Evolutionary conservation across 2,329 filamentous ascomycete genomes (phyloP), one percentile per base, ranked within the genome.

Genomic region (Aspergillus cejpii): DNA sequence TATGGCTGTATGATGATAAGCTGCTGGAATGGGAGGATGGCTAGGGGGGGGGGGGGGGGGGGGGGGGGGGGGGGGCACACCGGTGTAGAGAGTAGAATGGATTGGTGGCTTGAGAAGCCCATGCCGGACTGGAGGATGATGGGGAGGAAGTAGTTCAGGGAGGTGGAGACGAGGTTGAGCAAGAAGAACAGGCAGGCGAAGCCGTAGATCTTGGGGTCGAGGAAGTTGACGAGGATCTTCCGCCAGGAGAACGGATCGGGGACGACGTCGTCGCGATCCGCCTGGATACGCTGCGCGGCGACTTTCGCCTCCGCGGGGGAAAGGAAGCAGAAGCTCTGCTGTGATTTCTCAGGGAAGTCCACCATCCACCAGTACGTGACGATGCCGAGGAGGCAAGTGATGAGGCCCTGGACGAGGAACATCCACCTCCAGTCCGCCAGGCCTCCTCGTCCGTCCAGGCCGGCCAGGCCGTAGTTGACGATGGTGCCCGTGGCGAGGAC

Each of bases 361-460:
- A 84, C 71, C 67, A 85, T 84, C 81, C 81, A 85, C 72, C 80
- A 83, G 56, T 80, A 84, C 0, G 81, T 83, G 10, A 74, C 46
- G 23, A 82, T 54, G 2, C 81, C 81, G 15, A 85, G 64, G 17
- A 79, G 44, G 47, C 74, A 73, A 3, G 81, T 74, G 52, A 85
- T 78, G 7, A 77, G 56, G 0, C 82, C 81, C 54, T 85, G 81
- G 0, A 85, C 78, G 0, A 84, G 61, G 52, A 80, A 85, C 80
- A 85, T 85, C 72, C 78, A 85, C 21, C 79, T 75, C 81, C 81
- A 85, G 2, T 81, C 80, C 7, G 74, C 73, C 19, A 85, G 57
- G 4, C 76, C 76, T 1, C 67, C 70, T 7, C 62, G 68, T 1
- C 80, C 79, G 52, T 83, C 63, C 2, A 85, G 67, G 39, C 78